Evolutionary conservation across 257 asterid genomes (phyloP).

Genomic region (Solanum piurae): DNA sequence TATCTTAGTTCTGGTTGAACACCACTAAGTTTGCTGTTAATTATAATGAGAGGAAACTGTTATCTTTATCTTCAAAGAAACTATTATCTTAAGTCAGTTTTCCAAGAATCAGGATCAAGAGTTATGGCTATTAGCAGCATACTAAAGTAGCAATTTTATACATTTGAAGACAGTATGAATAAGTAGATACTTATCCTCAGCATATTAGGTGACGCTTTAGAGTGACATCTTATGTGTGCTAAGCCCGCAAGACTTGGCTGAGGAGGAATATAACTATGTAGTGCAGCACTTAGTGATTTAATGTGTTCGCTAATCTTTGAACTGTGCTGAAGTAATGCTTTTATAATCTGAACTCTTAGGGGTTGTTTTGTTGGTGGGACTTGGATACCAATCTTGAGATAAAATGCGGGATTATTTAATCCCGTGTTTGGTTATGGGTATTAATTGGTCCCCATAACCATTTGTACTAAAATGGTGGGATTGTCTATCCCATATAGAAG

Average conservation of each 20-base stretch:
- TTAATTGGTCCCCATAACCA: not conserved
- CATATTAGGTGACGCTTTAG: not conserved
- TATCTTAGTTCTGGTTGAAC: not conserved
- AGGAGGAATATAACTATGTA: not conserved
- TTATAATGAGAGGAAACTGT: not conserved
- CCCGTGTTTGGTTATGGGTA: not conserved
- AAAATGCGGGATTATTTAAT: not conserved
- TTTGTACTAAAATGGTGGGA: not conserved
- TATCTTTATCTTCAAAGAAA: not conserved
- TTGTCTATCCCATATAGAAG: not conserved
- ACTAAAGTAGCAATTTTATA: not conserved
- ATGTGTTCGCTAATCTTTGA: not conserved
- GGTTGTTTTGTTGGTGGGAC: not conserved
- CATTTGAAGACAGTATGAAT: not conserved
- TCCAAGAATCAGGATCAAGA: not conserved
- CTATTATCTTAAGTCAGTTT: not conserved
- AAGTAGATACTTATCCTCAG: not conserved
- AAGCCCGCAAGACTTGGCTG: not conserved
- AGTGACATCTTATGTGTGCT: not conserved
- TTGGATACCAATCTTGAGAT: not conserved
- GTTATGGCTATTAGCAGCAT: not conserved
- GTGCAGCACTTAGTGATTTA: not conserved
- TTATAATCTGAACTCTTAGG: not conserved
- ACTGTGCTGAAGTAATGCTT: not conserved
- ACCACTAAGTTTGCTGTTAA: not conserved